These are phyloP conservation scores for Leptodermis oblonga DNA, from an alignment of 257 asterid genomes.

Conservation along the genomic window DNA sequence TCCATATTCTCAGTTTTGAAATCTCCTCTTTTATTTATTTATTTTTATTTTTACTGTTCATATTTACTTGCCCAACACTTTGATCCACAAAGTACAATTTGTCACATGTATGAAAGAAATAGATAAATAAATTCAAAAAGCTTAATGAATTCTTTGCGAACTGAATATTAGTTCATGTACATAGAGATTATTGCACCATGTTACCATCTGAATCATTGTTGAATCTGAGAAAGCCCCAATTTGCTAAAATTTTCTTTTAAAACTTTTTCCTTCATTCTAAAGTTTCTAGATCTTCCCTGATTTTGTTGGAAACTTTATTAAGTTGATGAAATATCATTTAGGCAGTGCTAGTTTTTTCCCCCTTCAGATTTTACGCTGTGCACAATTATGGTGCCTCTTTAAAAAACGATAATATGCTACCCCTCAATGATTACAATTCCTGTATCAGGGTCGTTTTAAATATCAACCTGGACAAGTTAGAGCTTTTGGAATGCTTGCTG, in stretches of 20 bases:
- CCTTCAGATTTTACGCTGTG: neutral
- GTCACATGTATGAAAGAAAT: no score
- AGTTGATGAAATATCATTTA: neutral
- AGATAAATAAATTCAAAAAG: no score
- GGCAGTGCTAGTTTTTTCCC: neutral
- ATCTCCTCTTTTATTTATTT: no score
- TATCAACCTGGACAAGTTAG: slow-evolving; percentile 45
- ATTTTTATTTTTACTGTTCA: no score
- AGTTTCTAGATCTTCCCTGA: neutral
- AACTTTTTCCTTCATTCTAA: neutral
- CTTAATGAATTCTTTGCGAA: neutral
- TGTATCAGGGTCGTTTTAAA: slow-evolving; percentile 39
- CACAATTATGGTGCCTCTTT: neutral
- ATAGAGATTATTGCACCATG: neutral
- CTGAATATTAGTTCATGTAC: neutral
- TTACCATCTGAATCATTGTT: neutral
- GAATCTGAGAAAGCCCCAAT: neutral
- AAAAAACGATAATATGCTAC: neutral
- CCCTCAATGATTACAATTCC: neutral
- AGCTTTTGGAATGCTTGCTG: slow-evolving; percentile 53
- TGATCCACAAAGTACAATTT: no score
- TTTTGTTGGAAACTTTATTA: neutral
- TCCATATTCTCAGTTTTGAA: no score
- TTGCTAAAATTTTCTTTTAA: neutral
- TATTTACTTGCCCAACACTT: no score